Evolutionary conservation across 2,329 filamentous ascomycete species (phyloP).

Genomic region (Pezizomycotina sp.): DNA sequence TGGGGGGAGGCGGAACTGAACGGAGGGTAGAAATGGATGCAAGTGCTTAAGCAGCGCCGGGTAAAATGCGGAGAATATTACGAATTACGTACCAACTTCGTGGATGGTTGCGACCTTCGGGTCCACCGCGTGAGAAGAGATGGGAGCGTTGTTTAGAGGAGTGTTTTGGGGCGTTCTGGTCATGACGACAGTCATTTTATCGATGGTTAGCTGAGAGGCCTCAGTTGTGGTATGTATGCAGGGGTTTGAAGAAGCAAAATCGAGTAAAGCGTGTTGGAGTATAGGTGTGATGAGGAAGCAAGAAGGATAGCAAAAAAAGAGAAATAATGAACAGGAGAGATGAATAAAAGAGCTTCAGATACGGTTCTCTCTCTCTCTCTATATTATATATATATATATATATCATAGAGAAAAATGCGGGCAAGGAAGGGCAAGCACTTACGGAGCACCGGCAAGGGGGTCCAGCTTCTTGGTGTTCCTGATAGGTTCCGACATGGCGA

Average conservation of each 20-base stretch:
- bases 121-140: slow-evolving; percentile 93
- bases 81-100: slow-evolving; percentile 53
- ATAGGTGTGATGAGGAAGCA: slow-evolving; percentile 23
- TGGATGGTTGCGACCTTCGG: slow-evolving; percentile 88
- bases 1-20: slow-evolving; percentile 17
- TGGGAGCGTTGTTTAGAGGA: slow-evolving; percentile 83
- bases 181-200: slow-evolving; percentile 23
- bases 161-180: slow-evolving; percentile 94
- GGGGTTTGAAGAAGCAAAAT: slow-evolving; percentile 23
- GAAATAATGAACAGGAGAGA: slow-evolving; percentile 27
- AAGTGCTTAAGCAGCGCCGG: background rate
- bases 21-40: slow-evolving; percentile 8
- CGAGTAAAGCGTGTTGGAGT: slow-evolving; percentile 21
- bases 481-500: slow-evolving; percentile 48
- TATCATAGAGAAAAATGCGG: slow-evolving; percentile 24
- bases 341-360: slow-evolving; percentile 25
- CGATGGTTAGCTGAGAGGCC: slow-evolving; percentile 30
- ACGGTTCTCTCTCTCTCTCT: slow-evolving; percentile 26
- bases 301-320: slow-evolving; percentile 21
- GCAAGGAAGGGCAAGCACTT: slow-evolving; percentile 30
- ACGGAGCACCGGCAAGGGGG: slow-evolving; percentile 44
- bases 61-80: slow-evolving; percentile 22
- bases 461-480: slow-evolving; percentile 50
- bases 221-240: slow-evolving; percentile 37
- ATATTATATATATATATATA: slow-evolving; percentile 29